phyloP scores from a whole-genome alignment of 441 rosid genomes.

The Metrosideros polymorpha region DNA sequence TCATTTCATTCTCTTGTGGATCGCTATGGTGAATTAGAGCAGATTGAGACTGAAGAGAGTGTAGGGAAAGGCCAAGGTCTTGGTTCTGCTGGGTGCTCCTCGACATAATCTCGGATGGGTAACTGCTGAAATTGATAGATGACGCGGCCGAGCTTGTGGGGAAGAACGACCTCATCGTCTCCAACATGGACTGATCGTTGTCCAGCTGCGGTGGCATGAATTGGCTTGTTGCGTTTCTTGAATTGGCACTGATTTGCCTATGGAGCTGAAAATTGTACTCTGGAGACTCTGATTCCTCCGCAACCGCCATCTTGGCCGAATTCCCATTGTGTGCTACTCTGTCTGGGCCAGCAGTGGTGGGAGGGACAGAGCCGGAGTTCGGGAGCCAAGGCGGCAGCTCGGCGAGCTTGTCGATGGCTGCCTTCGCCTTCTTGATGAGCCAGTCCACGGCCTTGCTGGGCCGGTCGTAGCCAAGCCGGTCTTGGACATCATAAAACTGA shows the following conservation, averaged over 20 bases:
- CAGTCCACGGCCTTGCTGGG: constrained; percentile 64
- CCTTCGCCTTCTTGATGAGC: constrained; percentile 50
- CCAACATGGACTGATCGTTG: constrained; percentile 13
- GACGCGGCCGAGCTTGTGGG: constrained; percentile 26
- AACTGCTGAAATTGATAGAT: constrained; percentile 41
- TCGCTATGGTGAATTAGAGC: constrained; percentile 8
- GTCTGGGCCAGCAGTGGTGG: neutral
- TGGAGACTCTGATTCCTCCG: constrained; percentile 27
- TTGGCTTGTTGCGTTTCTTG: constrained; percentile 14
- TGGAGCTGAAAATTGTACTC: constrained; percentile 24
- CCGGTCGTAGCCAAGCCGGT: constrained; percentile 51
- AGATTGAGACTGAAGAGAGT: constrained; percentile 20
- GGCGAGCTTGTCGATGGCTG: constrained; percentile 43
- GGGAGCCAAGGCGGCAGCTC: constrained; percentile 19
- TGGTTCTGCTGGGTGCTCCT: constrained; percentile 27
- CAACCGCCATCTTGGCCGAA: constrained; percentile 11
- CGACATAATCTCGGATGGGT: constrained; percentile 38
- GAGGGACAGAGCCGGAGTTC: neutral
- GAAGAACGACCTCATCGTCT: constrained; percentile 35
- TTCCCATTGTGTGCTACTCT: constrained; percentile 10
- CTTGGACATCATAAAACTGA: constrained; percentile 63
- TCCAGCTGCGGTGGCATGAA: constrained; percentile 7
- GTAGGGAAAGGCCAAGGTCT: constrained; percentile 48
- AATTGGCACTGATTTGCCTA: constrained; percentile 15
- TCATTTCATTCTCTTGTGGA: constrained; percentile 16